Conservation (phyloP, 192 early-diverging fungal species). For the Pilobolus umbonatus region DNA sequence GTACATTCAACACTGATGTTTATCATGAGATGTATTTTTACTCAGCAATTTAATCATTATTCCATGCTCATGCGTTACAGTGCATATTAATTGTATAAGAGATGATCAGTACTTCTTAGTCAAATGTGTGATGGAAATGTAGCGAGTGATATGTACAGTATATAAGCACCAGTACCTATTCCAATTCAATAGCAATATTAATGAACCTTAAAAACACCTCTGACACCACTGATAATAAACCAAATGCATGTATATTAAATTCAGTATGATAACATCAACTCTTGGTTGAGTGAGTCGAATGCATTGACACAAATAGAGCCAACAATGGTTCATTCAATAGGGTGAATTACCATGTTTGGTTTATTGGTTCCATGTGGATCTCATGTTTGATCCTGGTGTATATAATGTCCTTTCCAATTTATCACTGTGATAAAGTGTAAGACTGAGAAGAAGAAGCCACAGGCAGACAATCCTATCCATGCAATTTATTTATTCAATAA, state of each 20-base stretch:
- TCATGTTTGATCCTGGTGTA: too few species aligned
- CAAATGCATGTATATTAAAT: not conserved
- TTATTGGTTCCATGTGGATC: slow-evolving; percentile 1
- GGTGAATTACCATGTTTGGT: too few species aligned
- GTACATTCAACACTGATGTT: not conserved
- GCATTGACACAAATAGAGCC: too few species aligned
- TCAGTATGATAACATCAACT: not conserved
- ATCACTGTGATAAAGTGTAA: too few species aligned
- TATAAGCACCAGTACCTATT: not conserved
- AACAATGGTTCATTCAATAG: not conserved
- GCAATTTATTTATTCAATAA: too few species aligned
- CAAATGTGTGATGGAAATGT: not conserved
- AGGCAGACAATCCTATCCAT: too few species aligned
- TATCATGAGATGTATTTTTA: not conserved
- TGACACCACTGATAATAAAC: not conserved
- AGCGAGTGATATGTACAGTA: not conserved
- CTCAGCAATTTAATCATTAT: too few species aligned
- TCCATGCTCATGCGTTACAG: too few species aligned
- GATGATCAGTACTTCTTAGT: not conserved
- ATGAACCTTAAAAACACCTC: too few species aligned
- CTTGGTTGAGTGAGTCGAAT: not conserved
- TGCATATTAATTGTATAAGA: too few species aligned
- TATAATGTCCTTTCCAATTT: too few species aligned
- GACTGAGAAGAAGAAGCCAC: too few species aligned
- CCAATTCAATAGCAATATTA: not conserved